Base-by-base conservation (phyloP, 768 basidiomycete species). In the Lentinula lateritia region DNA sequence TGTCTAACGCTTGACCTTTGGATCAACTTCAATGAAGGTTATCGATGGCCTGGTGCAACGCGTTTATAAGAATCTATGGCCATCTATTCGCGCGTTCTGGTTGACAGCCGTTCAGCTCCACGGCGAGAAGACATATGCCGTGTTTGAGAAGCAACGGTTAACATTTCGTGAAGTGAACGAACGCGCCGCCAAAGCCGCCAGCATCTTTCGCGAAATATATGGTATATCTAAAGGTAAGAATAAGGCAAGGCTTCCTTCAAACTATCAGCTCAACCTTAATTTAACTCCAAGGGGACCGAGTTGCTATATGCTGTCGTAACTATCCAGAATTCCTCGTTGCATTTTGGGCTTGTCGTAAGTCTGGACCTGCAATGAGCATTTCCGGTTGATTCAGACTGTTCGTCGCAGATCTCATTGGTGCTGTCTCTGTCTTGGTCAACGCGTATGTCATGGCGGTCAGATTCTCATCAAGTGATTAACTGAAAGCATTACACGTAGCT, bases 11-110 rank as follows among this genome's bases (percentile, higher is more conserved):
- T 43, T 45, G 20, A 5, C 12, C 36, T 20, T 2, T 15, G 45
- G 35, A 61, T 39, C 63, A 70, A 28, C 28, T 63, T n/a, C 43
- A 9, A 67, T 8, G 48, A 35, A 62, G 61, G 28, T 78, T 12
- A 71, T 86, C 50, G 75, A 82, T 58, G 81, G 80, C 2, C 71
- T 74, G 7, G 62, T 80, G 13, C 73, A 78, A 55, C 76, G 78
- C 13, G 79, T 80, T 4, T 87, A 83, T 72, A 84, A 83, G 70
- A 77, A 81, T 57, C 69, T 81, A 10, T 82, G 74, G 73, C 78
- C 79, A 0, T 79, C 79, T 3, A 36, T 43, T 10, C 77, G 83
- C 9, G 68, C 67, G 16, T 81, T 84, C 68, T 85, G 83, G 83
- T 69, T 80, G 7, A 68, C 68, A 63, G 62, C 70, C 0, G 68